Conservation (phyloP, 2,329 filamentous ascomycete species). For the Phialemonium atrogriseum region DNA sequence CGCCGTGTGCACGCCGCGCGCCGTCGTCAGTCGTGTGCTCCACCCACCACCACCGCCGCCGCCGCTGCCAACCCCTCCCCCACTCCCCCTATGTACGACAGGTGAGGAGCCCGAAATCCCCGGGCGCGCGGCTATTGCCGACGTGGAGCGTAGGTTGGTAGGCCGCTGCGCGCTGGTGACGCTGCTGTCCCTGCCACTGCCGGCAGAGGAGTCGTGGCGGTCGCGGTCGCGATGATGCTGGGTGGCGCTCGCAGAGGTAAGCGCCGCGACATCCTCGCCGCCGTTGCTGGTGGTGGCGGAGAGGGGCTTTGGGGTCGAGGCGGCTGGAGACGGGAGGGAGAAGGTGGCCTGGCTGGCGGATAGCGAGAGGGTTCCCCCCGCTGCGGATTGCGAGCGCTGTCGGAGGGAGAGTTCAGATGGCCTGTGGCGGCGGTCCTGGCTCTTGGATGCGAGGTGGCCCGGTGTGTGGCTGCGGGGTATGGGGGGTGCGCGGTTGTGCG, state of each 20-base stretch:
- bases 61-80: too few species aligned
- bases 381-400: slow-evolving; percentile 44
- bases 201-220: slow-evolving; percentile 16
- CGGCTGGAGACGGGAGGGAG: slow-evolving; percentile 8
- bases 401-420: slow-evolving; percentile 44
- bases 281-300: slow-evolving; percentile 17
- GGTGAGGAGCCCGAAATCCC: neutral
- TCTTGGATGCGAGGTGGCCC: slow-evolving; percentile 52
- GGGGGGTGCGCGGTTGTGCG: slow-evolving; percentile 25
- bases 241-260: too few species aligned
- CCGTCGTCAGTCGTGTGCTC: too few species aligned
- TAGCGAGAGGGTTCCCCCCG: slow-evolving; percentile 19
- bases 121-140: slow-evolving; percentile 31
- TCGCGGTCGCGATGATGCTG: slow-evolving; percentile 10
- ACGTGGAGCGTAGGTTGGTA: slow-evolving; percentile 42
- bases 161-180: slow-evolving; percentile 29
- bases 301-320: too few species aligned
- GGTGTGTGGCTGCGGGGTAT: slow-evolving; percentile 52
- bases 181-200: slow-evolving; percentile 15
- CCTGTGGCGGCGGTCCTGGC: slow-evolving; percentile 41
- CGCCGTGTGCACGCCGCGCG: slow-evolving; percentile 33
- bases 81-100: slow-evolving; percentile 9
- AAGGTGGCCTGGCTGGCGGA: slow-evolving; percentile 13
- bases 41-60: too few species aligned
- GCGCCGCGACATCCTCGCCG: too few species aligned